These are phyloP conservation scores for Lepidium didymum DNA, from an alignment of 345 rosid genomes.

Conservation along the genomic window DNA sequence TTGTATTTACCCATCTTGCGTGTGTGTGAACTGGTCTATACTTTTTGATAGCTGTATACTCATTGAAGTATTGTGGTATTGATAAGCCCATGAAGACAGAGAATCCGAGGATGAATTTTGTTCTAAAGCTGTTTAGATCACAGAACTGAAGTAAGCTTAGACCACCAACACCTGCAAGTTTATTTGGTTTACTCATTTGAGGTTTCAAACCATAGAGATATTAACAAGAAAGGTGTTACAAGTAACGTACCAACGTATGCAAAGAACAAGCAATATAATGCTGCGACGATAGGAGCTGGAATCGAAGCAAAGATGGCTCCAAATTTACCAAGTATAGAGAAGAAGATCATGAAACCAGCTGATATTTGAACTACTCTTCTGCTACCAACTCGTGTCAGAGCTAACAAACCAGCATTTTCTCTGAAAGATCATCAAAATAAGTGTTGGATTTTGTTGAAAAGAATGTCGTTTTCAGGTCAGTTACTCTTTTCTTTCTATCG, in stretches of 20 bases:
- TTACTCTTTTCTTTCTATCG: background rate
- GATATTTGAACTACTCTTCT: slow-evolving; percentile 93
- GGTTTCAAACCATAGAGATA: background rate
- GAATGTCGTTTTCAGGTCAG: background rate
- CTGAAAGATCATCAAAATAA: slow-evolving; percentile 30
- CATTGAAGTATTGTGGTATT: slow-evolving; percentile 79
- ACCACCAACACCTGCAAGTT: slow-evolving; percentile 56
- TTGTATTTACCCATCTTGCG: slow-evolving; percentile 58
- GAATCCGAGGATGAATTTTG: slow-evolving; percentile 71
- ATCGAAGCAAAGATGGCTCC: slow-evolving; percentile 89
- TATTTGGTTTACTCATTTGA: background rate
- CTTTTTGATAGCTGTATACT: slow-evolving; percentile 47
- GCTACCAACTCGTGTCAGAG: slow-evolving; percentile 82
- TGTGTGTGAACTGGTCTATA: slow-evolving; percentile 55
- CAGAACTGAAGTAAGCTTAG: slow-evolving; percentile 83
- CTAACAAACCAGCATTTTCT: slow-evolving; percentile 87
- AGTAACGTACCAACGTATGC: slow-evolving; percentile 70
- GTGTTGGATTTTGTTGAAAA: background rate
- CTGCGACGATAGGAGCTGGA: slow-evolving; percentile 75
- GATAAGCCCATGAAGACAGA: slow-evolving; percentile 84
- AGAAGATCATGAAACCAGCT: slow-evolving; percentile 92
- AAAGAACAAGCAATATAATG: slow-evolving; percentile 63
- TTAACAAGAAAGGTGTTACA: background rate
- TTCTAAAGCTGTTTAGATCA: slow-evolving; percentile 77
- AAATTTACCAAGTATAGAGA: slow-evolving; percentile 87